Evolutionary conservation across 768 basidiomycete genomes (phyloP).

Genomic region (Boletus pseudo-olivaceus): DNA sequence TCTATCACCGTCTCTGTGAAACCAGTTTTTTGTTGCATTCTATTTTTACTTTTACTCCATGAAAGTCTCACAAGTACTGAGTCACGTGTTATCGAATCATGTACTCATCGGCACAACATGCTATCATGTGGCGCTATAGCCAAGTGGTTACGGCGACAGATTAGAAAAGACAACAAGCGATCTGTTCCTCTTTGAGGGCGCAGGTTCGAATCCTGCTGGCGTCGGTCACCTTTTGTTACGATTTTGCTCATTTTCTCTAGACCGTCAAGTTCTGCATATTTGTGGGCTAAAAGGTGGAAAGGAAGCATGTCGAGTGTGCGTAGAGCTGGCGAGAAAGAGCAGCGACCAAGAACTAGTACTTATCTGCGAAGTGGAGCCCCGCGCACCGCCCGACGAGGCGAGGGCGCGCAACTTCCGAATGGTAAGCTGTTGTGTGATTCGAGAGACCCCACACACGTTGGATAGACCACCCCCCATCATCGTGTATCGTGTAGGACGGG

Average conservation of each 20-base stretch:
- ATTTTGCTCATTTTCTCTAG: too few relatives aligned
- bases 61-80: too few relatives aligned
- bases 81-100: too few relatives aligned
- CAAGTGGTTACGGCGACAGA: slow-evolving; percentile 77
- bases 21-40: too few relatives aligned
- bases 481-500: neutral
- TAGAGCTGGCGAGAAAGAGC: neutral
- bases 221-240: slow-evolving; percentile 14
- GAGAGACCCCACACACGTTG: neutral
- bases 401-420: too few relatives aligned
- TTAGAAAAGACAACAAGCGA: slow-evolving; percentile 39
- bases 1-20: too few relatives aligned
- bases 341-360: neutral
- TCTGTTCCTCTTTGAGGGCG: slow-evolving; percentile 37
- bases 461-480: neutral
- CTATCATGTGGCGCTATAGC: slow-evolving; percentile 53
- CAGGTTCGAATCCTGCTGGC: slow-evolving; percentile 43
- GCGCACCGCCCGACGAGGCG: neutral
- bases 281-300: too few relatives aligned
- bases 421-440: neutral
- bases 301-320: too few relatives aligned
- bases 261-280: too few relatives aligned
- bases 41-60: too few relatives aligned
- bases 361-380: neutral
- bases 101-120: too few relatives aligned